A percentile compares a stretch with the other conserved stretches of the same genome.
Evolutionary conservation across 176 grass and related monocot genomes (phyloP).

Genomic region (Coix lacrymajobi): DNA sequence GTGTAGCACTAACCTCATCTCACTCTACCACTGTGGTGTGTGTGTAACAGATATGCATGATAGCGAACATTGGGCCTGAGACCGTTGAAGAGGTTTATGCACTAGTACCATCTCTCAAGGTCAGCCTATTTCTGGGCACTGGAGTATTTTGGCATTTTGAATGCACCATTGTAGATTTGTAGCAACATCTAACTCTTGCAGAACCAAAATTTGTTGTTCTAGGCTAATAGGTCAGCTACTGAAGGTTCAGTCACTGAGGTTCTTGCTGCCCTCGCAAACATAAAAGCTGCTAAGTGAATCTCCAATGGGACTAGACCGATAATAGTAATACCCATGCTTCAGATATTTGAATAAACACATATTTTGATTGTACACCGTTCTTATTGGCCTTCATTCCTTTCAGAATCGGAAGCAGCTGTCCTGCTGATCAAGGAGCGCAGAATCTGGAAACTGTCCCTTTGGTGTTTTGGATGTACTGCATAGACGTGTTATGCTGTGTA

Average conservation of each 20-base stretch:
- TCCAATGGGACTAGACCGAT: conserved; percentile 10
- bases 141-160: background rate
- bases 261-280: conserved; percentile 41
- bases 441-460: background rate
- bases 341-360: background rate
- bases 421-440: conserved; percentile 13
- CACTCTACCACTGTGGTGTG: background rate
- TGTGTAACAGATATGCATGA: conserved; percentile 74
- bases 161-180: background rate
- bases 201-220: conserved; percentile 14
- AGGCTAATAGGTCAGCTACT: conserved; percentile 51
- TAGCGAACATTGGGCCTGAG: conserved; percentile 79
- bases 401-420: background rate
- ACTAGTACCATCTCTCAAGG: conserved; percentile 90
- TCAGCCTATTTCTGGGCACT: conserved; percentile 36
- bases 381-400: background rate
- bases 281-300: conserved; percentile 58
- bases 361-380: background rate
- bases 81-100: conserved; percentile 87
- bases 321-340: background rate
- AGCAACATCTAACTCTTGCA: background rate
- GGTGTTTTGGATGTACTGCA: background rate
- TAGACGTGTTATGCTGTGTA: background rate
- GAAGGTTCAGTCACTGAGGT: conserved; percentile 59
- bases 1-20: conserved; percentile 9